Percentiles rank a stretch among this genome's conserved stretches.
Conservation (phyloP, 2,329 filamentous ascomycete species). For the Trichoderma endophyticum region DNA sequence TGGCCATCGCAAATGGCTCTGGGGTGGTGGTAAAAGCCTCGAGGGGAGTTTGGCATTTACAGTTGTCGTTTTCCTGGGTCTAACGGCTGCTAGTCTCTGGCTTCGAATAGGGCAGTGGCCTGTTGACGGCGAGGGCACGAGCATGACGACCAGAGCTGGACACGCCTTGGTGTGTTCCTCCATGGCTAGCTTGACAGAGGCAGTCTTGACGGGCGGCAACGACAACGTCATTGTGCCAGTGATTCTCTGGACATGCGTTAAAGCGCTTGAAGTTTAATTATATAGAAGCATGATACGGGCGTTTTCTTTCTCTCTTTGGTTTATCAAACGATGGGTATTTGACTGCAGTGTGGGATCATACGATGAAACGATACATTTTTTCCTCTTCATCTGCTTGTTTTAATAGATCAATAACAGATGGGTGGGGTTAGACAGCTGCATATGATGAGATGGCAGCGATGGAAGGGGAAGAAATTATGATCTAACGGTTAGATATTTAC, state of each 20-base stretch:
- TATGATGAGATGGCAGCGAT: background rate
- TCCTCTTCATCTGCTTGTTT: background rate
- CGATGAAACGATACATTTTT: background rate
- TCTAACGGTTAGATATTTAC: background rate
- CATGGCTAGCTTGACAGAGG: constrained; percentile 87
- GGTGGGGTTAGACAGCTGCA: background rate
- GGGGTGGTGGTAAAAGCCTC: constrained; percentile 93
- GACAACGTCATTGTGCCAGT: constrained; percentile 98
- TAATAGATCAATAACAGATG: background rate
- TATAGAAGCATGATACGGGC: constrained; percentile 20
- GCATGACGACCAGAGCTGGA: constrained; percentile 42
- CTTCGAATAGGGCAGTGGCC: constrained; percentile 74
- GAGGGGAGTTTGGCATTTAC: constrained; percentile 85
- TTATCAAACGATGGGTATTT: background rate
- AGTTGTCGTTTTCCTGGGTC: constrained; percentile 70
- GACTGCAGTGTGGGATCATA: background rate
- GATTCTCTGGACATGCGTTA: constrained; percentile 86
- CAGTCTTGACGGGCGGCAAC: constrained; percentile 92
- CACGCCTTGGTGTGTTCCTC: constrained; percentile 72
- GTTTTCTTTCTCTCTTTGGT: constrained; percentile 13
- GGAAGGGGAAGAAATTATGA: background rate
- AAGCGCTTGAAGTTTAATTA: constrained; percentile 62
- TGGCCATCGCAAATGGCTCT: constrained; percentile 87
- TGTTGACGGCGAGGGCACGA: constrained; percentile 43
- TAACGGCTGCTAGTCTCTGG: constrained; percentile 70